These are phyloP conservation scores for Talaromyces ruber DNA, from an alignment of 495 filamentous ascomycete species.

Conservation along the genomic window DNA sequence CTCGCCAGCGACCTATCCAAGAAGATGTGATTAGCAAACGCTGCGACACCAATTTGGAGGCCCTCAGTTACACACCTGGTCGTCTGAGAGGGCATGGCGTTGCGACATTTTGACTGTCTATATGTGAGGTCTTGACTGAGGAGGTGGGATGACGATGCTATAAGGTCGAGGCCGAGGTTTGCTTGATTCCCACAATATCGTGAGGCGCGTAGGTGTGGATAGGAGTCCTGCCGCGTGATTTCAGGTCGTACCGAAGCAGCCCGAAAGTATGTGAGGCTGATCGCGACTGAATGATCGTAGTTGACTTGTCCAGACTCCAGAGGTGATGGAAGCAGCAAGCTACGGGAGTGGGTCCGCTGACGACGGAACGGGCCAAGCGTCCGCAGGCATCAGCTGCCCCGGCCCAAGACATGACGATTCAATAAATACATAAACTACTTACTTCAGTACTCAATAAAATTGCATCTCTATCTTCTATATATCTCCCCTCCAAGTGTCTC, in stretches of 20 bases:
- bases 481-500: neutral
- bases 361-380: neutral
- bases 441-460: neutral
- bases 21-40: conserved; percentile 1
- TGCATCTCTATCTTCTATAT: neutral
- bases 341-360: conserved; percentile 4
- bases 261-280: neutral
- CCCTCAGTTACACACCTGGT: conserved; percentile 57
- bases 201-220: neutral
- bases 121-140: conserved; percentile 2
- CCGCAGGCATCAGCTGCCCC: neutral
- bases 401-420: neutral
- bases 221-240: neutral
- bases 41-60: neutral
- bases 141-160: neutral
- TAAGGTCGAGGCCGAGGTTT: neutral
- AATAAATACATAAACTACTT: neutral
- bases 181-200: neutral
- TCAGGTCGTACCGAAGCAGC: neutral
- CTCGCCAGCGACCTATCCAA: conserved; percentile 73
- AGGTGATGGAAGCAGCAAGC: neutral
- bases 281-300: too few relatives aligned
- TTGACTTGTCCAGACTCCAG: neutral
- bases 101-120: conserved; percentile 67
- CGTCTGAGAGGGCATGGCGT: conserved; percentile 89